phyloP scores from a whole-genome alignment of 345 rosid genomes.

The Anastatica hierochuntica region DNA sequence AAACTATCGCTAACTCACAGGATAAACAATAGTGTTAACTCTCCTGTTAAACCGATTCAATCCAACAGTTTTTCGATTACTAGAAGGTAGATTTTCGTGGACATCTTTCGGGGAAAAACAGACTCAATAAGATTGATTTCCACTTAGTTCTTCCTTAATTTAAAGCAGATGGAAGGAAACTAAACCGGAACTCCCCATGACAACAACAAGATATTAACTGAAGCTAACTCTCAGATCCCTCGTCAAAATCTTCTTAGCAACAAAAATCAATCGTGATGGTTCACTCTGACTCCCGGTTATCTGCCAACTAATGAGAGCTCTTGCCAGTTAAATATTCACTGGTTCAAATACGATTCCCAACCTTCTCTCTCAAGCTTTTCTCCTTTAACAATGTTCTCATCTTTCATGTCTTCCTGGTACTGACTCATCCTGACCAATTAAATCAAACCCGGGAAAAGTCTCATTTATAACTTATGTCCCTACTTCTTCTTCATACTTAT shows the following conservation, averaged over 20 bases:
- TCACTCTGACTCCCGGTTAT: neutral
- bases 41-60: too few relatives aligned
- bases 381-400: constrained; percentile 60
- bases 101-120: too few relatives aligned
- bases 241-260: constrained; percentile 3
- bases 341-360: constrained; percentile 65
- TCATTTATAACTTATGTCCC: neutral
- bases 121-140: too few relatives aligned
- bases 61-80: too few relatives aligned
- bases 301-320: neutral
- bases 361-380: constrained; percentile 58
- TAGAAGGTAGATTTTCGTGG: too few relatives aligned
- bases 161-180: too few relatives aligned
- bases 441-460: neutral
- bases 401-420: constrained; percentile 73
- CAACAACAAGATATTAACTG: neutral
- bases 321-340: constrained; percentile 15
- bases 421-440: constrained; percentile 60
- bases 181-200: too few relatives aligned
- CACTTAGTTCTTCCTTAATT: too few relatives aligned
- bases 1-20: too few relatives aligned
- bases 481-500: neutral
- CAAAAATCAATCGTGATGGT: neutral
- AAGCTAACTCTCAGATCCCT: constrained; percentile 3
- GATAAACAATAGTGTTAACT: too few relatives aligned